Evolutionary conservation across 1,284 basidiomycete genomes (phyloP).

Genomic region (Exobasidium cylindrosporum): DNA sequence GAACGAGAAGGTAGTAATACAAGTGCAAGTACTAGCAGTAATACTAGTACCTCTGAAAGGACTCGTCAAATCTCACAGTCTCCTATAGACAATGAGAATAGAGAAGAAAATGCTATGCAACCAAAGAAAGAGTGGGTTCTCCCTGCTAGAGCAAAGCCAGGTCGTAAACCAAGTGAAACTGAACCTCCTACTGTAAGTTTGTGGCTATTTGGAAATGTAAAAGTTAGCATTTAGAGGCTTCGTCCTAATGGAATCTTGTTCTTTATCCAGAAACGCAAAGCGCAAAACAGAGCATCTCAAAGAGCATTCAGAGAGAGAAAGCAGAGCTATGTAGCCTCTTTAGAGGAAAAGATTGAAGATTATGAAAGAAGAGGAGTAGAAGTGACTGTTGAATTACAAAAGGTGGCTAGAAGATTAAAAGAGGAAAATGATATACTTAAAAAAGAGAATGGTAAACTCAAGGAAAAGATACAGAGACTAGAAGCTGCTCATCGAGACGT

Average conservation of each 20-base stretch:
- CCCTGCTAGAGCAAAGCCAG: constrained; percentile 51
- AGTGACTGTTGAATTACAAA: constrained; percentile 47
- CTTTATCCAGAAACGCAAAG: constrained; percentile 49
- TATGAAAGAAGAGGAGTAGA: constrained; percentile 47
- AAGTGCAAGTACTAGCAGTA: not conserved
- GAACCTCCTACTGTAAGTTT: constrained; percentile 36
- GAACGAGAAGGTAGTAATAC: not conserved
- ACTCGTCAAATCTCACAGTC: constrained; percentile 12
- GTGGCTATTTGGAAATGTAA: not conserved
- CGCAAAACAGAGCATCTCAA: constrained; percentile 48
- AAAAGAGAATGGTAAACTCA: constrained; percentile 7
- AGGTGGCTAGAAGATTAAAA: constrained; percentile 27
- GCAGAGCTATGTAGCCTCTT: constrained; percentile 37
- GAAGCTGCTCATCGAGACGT: not conserved
- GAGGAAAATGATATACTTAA: constrained; percentile 15
- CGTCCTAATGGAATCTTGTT: not conserved
- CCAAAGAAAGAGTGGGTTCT: constrained; percentile 52
- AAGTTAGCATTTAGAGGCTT: not conserved
- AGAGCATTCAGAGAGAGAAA: constrained; percentile 47
- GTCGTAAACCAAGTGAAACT: constrained; percentile 50
- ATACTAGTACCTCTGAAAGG: not conserved
- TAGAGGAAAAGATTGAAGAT: constrained; percentile 46
- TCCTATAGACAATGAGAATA: not conserved
- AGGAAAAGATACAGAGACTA: constrained; percentile 6
- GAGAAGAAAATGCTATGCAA: constrained; percentile 24